These are phyloP conservation scores for Funneliformis mosseae DNA, from an alignment of 192 early-diverging fungal species.

Conservation along the genomic window DNA sequence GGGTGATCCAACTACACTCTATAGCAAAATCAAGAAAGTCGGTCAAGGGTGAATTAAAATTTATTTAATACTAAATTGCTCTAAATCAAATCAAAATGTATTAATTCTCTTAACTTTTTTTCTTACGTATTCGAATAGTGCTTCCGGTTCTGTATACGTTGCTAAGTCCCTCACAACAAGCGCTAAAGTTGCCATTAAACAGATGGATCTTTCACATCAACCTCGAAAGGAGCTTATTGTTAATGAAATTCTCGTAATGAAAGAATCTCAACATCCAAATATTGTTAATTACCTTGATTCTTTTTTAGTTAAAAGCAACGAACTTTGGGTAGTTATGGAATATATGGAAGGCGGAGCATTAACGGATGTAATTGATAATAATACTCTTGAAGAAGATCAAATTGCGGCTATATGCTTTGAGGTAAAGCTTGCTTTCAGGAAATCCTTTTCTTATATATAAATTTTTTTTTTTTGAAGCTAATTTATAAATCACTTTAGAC, in stretches of 20 bases:
- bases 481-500: slow-evolving; percentile 50
- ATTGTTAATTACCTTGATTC: slow-evolving; percentile 97
- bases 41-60: slow-evolving; percentile 81
- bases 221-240: slow-evolving; percentile 90
- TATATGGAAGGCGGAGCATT: slow-evolving; percentile 98
- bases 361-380: slow-evolving; percentile 97
- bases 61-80: slow-evolving; percentile 7
- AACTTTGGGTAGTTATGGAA: slow-evolving; percentile 99
- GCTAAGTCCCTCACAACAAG: slow-evolving; percentile 74
- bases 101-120: neutral
- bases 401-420: slow-evolving; percentile 94
- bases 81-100: neutral
- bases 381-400: slow-evolving; percentile 87
- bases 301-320: slow-evolving; percentile 78
- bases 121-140: slow-evolving; percentile 46
- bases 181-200: slow-evolving; percentile 89
- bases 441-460: neutral
- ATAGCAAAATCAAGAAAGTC: slow-evolving; percentile 93
- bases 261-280: slow-evolving; percentile 89
- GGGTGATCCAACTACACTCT: slow-evolving; percentile 88
- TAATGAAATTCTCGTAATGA: slow-evolving; percentile 93
- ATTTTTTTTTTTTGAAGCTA: neutral
- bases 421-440: slow-evolving; percentile 44
- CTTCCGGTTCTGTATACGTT: slow-evolving; percentile 97
- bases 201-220: slow-evolving; percentile 87